Evolutionary conservation across 345 rosid genomes (phyloP), one percentile per base, ranked within the genome.

Genomic region (Dipteronia dyeriana): DNA sequence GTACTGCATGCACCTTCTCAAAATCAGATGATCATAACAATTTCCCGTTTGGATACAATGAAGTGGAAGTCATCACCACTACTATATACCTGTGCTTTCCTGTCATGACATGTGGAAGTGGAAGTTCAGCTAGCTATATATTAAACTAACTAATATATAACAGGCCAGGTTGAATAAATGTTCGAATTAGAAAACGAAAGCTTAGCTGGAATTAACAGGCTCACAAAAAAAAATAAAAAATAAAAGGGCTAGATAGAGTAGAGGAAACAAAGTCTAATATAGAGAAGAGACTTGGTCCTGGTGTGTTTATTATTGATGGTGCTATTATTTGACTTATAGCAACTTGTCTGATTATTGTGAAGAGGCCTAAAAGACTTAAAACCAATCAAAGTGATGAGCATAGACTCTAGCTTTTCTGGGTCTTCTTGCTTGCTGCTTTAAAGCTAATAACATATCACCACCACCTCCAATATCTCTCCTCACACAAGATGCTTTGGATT

Each of bases 401-500:
- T 41, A 39, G 13, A 68, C 64, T 70, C 29, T 73, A 39, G 60
- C 29, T 47, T 59, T 56, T 34, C 64, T 70, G 70, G 74, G 47
- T 78, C 43, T 49, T 51, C 57, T 53, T 29, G 72, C 11, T 80
- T 29, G 72, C 11, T 80, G 73, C 78, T 59, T 61, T 65, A 60
- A 78, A 56, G 73, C 79, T 22, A 68, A 56, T 51, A 38, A 43
- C 75, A 72, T 25, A 34, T 34, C 38, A 34, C 38, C 38, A 34
- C 38, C 72, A 20, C 41, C 63, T 71, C 59, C 49, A 34, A 34
- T 34, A 61, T 26, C 31, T 45, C 39, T 47, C 53, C 12, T 51
- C 60, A 54, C 14, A 25, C 10, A 20, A n/a, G 65, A 45, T 68
- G 89, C 87, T 84, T 84, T 61, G 87, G 86, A 84, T 87, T 81